phyloP scores from a whole-genome alignment of 2,329 filamentous ascomycete species.

The Aspergillus costaricaensis region DNA sequence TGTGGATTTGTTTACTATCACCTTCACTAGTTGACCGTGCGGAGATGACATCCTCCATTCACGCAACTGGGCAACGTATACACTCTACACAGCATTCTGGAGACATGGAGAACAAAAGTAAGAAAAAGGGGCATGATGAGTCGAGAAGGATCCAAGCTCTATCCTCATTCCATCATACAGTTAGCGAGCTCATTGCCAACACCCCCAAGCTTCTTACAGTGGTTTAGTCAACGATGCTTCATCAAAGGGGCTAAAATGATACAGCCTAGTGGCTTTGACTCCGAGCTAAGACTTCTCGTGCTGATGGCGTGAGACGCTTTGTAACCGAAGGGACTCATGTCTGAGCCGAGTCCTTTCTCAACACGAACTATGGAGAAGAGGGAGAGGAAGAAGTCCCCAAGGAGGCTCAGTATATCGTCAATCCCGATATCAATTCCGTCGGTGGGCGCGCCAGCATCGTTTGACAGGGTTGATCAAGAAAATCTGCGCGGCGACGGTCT shows the following conservation, averaged over 20 bases:
- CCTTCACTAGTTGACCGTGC: not conserved
- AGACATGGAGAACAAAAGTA: too few relatives aligned
- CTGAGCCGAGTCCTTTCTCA: not conserved
- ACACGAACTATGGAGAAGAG: not conserved
- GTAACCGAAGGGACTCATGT: not conserved
- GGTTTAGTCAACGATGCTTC: not conserved
- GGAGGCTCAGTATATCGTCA: not conserved
- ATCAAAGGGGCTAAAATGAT: not conserved
- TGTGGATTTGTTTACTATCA: not conserved
- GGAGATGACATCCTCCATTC: slow-evolving; percentile 3
- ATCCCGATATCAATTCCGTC: not conserved
- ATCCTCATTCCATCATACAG: not conserved
- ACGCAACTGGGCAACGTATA: not conserved
- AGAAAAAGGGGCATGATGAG: not conserved
- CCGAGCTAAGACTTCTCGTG: not conserved
- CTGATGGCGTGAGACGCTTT: not conserved
- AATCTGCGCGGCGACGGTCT: slow-evolving; percentile 4
- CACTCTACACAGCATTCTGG: not conserved
- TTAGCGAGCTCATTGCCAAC: not conserved
- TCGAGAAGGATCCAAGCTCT: slow-evolving; percentile 1
- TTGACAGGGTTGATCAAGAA: slow-evolving; percentile 8
- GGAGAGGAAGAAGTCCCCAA: not conserved
- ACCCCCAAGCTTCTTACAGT: not conserved
- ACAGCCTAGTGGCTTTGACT: not conserved
- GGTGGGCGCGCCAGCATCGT: not conserved